These are phyloP conservation scores for Chytriomyces sp. DNA, from an alignment of 192 early-diverging fungal species.

Conservation along the genomic window DNA sequence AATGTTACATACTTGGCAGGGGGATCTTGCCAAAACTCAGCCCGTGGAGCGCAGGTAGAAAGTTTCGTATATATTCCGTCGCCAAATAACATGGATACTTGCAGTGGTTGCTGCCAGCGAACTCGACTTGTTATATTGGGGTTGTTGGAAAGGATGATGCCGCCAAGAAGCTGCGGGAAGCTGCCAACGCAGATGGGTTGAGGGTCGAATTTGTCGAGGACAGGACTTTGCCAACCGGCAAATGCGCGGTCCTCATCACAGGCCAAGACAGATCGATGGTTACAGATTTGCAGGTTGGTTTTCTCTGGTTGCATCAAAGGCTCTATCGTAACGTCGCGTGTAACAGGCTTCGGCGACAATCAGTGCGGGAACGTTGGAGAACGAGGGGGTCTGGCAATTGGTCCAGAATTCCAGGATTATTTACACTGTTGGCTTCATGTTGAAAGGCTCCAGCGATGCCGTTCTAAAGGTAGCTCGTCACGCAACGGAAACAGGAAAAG, in stretches of 20 bases:
- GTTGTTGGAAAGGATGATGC: constrained; percentile 74
- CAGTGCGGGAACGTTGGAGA: constrained; percentile 15
- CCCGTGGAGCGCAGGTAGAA: constrained; percentile 46
- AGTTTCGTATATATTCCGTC: neutral
- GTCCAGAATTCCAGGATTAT: constrained; percentile 77
- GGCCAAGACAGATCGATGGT: constrained; percentile 74
- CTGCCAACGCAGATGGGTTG: constrained; percentile 73
- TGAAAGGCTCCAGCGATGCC: constrained; percentile 75
- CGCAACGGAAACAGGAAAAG: constrained; percentile 70
- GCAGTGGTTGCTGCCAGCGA: constrained; percentile 74
- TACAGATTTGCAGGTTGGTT: constrained; percentile 82
- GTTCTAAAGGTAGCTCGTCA: constrained; percentile 77
- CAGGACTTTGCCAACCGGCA: constrained; percentile 66
- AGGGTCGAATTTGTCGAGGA: constrained; percentile 75
- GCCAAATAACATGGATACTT: neutral
- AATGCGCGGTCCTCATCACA: constrained; percentile 85
- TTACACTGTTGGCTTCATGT: constrained; percentile 84
- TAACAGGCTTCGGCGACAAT: neutral
- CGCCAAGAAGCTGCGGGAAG: constrained; percentile 64
- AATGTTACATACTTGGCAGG: constrained; percentile 80
- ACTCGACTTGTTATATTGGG: constrained; percentile 82
- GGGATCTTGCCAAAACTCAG: constrained; percentile 83
- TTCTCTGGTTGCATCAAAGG: constrained; percentile 53
- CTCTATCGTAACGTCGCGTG: neutral
- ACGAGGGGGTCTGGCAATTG: constrained; percentile 70